Evolutionary conservation across 345 rosid species (phyloP).

Genomic region (Gossypium herbaceum): DNA sequence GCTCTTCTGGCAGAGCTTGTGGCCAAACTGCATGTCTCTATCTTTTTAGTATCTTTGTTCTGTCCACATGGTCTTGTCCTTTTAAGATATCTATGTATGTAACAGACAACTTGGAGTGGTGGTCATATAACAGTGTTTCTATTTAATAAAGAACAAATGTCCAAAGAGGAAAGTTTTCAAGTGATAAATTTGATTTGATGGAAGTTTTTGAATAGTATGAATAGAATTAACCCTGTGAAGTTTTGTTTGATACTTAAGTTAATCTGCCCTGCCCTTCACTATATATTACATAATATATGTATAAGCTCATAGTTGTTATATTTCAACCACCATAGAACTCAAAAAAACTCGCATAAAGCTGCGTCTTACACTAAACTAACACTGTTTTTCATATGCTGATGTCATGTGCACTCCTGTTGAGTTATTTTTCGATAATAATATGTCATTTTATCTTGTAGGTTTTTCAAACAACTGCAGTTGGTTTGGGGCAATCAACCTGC

Average conservation of each 20-base stretch:
- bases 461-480: slow-evolving; percentile 94
- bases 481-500: slow-evolving; percentile 88
- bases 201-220: not conserved
- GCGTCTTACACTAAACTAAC: not conserved
- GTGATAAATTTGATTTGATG: not conserved
- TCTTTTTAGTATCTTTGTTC: not conserved
- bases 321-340: not conserved
- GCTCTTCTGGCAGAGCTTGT: not conserved
- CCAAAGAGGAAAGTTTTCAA: not conserved
- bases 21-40: not conserved
- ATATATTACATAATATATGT: not conserved
- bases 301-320: not conserved
- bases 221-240: not conserved
- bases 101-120: not conserved
- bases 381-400: not conserved
- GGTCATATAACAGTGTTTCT: not conserved
- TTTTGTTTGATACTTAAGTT: not conserved
- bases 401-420: not conserved
- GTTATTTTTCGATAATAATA: not conserved
- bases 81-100: not conserved
- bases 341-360: not conserved
- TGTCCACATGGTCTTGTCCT: not conserved
- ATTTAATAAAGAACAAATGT: not conserved
- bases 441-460: slow-evolving; percentile 42
- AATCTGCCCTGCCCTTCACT: not conserved